Percentiles rank a stretch among this genome's conserved stretches.
Conservation (phyloP, 164 flowering plant genomes). For the Vitis riparia region DNA sequence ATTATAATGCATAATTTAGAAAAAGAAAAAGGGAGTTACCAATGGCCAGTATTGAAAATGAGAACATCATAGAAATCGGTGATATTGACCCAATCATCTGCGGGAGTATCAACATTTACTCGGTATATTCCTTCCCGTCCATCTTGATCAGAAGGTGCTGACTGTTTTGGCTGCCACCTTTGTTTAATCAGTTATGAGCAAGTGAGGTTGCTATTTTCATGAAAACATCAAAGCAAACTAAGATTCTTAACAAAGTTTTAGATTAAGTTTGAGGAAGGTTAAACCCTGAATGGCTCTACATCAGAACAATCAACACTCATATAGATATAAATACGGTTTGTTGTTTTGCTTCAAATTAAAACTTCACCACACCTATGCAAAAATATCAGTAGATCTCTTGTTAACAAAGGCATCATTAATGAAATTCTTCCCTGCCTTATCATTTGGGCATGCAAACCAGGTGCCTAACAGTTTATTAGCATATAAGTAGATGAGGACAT, state of each 20-base stretch:
- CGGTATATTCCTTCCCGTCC: conserved; percentile 64
- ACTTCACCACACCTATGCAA: too few relatives aligned
- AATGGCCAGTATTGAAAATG: conserved; percentile 92
- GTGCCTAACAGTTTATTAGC: too few relatives aligned
- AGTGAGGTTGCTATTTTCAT: conserved; percentile 29
- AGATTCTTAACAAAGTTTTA: background rate
- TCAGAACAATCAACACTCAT: too few relatives aligned
- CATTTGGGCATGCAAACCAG: too few relatives aligned
- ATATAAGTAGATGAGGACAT: too few relatives aligned
- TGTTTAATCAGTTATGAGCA: conserved; percentile 49
- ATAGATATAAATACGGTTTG: too few relatives aligned
- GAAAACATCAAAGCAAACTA: background rate
- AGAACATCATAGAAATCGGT: conserved; percentile 85
- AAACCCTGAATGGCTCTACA: background rate
- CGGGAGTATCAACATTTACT: conserved; percentile 93
- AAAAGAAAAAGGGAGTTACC: conserved; percentile 45
- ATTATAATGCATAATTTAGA: background rate
- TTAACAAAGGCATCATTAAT: too few relatives aligned
- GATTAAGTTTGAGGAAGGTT: background rate
- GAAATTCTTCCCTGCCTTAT: too few relatives aligned
- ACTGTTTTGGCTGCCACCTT: conserved; percentile 87
- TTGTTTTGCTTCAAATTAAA: too few relatives aligned
- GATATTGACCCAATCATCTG: conserved; percentile 77
- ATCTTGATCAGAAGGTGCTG: conserved; percentile 27
- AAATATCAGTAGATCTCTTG: too few relatives aligned